Evolutionary conservation across 345 rosid species (phyloP), one percentile per base, ranked within the genome.

Genomic region (Linum trigynum): DNA sequence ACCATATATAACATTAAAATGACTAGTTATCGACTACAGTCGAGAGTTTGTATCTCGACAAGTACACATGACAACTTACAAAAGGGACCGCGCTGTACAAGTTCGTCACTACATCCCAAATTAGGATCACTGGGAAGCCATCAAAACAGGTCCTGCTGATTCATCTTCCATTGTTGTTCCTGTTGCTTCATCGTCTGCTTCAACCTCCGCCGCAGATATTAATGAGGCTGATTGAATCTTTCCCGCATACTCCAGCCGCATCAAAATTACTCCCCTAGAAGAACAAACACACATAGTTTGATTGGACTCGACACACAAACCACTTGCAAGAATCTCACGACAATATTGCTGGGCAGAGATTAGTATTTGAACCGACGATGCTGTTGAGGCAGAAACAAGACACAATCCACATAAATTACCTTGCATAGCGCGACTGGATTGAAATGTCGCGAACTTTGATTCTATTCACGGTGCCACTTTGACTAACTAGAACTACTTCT

Each of bases 371-470:
- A 70, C 5, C 38, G 23, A 12, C 37, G 35, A n/a, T 37, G 50
- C n/a, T 48, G 1, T 7, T 15, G 59, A 39, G 32, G 37, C n/a
- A 58, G 36, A 58, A 2, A 32, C 1, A 58, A 58, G 38, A 58
- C 32, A 3, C 7, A 3, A 9, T 3, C 58, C 14, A 7, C 17
- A 40, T 15, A n/a, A n/a, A 0, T 23, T 23, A 92, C 98, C 90
- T 84, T 55, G 99, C 95, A 71, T 66, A 81, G 59, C 97, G 96
- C 55, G 97, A 90, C 70, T 88, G 97, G 65, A 90, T 81, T 0
- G 99, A 88, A 71, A 90, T 86, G 74, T 90, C 97, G 63, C 84
- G 81, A 67, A 90, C 99, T 82, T 94, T 94, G 68, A 94, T 84
- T 74, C 97, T 80, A 72, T 88, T 94, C 12, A 85, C 85, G 38